Percentiles rank a stretch among this genome's conserved stretches.
phyloP scores from a whole-genome alignment of 2,329 filamentous ascomycete genomes.

The Capronia coronata region DNA sequence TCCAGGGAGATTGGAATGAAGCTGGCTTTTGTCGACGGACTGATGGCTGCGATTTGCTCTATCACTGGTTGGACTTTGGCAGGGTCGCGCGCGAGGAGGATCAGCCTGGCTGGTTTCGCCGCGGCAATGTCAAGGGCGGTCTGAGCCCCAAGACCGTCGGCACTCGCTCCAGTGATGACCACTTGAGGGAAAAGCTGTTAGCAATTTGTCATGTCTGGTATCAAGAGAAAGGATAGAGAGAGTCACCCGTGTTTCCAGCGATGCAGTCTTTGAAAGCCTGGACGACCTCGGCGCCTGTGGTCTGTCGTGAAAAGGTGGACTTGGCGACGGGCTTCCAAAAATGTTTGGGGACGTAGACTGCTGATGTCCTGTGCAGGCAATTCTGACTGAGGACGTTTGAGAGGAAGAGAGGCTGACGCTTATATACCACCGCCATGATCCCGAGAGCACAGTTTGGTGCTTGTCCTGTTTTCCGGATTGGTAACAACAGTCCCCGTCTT shows the following conservation, averaged over 20 bases:
- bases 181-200: not conserved
- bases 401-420: too few relatives aligned
- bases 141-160: not conserved
- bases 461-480: too few relatives aligned
- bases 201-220: not conserved
- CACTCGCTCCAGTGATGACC: not conserved
- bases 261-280: not conserved
- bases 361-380: too few relatives aligned
- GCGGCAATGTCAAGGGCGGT: not conserved
- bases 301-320: not conserved
- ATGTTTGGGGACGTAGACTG: too few relatives aligned
- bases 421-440: too few relatives aligned
- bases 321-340: too few relatives aligned
- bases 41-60: conserved; percentile 17
- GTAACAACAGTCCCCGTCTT: too few relatives aligned
- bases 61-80: conserved; percentile 27
- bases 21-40: not conserved
- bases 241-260: not conserved
- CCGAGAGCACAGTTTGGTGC: too few relatives aligned
- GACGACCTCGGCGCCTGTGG: not conserved
- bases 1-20: conserved; percentile 16
- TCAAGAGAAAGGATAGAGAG: not conserved
- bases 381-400: too few relatives aligned
- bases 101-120: conserved; percentile 26
- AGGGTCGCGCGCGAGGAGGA: conserved; percentile 27